Evolutionary conservation across 2,329 filamentous ascomycete genomes (phyloP), one percentile per base, ranked within the genome.

Genomic region (Fusarium torreyae): DNA sequence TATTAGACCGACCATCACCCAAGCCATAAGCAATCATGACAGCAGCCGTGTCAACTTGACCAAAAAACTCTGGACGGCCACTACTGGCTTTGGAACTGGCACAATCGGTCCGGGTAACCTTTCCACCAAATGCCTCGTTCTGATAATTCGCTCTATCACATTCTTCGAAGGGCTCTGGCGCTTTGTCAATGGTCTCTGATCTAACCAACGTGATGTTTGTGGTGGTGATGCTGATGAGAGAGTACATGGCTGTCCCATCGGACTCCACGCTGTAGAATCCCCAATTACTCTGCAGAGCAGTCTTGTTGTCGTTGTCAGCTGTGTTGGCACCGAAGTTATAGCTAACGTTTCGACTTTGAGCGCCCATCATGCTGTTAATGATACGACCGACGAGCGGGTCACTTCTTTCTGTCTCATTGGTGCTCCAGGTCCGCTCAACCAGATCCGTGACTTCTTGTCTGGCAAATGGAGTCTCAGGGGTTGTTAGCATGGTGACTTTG

Each of bases 131-230:
- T 0, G 64, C 68, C 31, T 71, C 68, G 5, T 71, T 68, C 18
- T 71, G 68, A 4, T 44, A 70, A 3, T 59, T 69, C 7, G 38
- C n/a, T 3, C 6, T 6, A 7, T 48, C 48, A 6, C 68, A 71
- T 1, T 24, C 36, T 7, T 60, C 56, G 1, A 53, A 28, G 9
- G 68, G 68, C 1, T 18, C 9, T 1, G 68, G 68, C 1, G 60
- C 38, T 7, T 46, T 24, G 2, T 6, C 9, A 4, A 71, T 20
- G 2, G 22, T 46, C 10, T 71, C 68, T 0, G 68, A 71, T 44
- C 68, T 48, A 13, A 71, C 34, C 2, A 71, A 40, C 1, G 60
- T 71, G 8, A 71, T 71, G n/a, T 71, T 71, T 5, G 68, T 69
- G 1, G 31, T 18, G 2, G 50, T 69, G 5, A 71, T 33, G 3